phyloP scores from a whole-genome alignment of 257 asterid species.

The Salvia miltiorrhiza region DNA sequence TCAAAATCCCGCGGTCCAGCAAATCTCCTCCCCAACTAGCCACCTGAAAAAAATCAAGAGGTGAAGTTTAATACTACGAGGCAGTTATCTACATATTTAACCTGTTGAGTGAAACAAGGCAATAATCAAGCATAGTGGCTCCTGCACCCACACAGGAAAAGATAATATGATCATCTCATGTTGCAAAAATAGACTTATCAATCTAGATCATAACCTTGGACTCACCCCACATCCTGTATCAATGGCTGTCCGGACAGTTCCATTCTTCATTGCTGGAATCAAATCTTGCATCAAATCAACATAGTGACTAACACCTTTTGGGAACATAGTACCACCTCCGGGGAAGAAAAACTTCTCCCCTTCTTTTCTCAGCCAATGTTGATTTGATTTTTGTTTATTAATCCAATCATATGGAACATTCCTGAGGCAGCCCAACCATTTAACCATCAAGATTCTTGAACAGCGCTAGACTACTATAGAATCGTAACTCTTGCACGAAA shows the following conservation, averaged over 20 bases:
- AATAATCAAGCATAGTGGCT: too few relatives aligned
- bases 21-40: conserved; percentile 64
- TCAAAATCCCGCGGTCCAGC: conserved; percentile 46
- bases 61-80: neutral
- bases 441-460: neutral
- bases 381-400: conserved; percentile 45
- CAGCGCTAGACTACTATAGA: neutral
- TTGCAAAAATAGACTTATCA: too few relatives aligned
- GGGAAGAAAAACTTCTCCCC: conserved; percentile 56
- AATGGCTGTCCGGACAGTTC: conserved; percentile 50
- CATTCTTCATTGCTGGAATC: conserved; percentile 52
- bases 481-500: neutral
- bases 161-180: too few relatives aligned
- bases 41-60: conserved; percentile 30
- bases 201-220: neutral
- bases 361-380: conserved; percentile 55
- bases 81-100: neutral
- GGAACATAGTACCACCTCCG: conserved; percentile 63
- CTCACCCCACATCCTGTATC: conserved; percentile 72
- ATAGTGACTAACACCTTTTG: conserved; percentile 41
- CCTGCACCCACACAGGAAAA: too few relatives aligned
- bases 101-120: neutral
- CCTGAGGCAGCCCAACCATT: conserved; percentile 28
- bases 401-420: conserved; percentile 64
- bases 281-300: conserved; percentile 47